Conservation (phyloP, 1,284 basidiomycete species). For the Malassezia globosa region DNA sequence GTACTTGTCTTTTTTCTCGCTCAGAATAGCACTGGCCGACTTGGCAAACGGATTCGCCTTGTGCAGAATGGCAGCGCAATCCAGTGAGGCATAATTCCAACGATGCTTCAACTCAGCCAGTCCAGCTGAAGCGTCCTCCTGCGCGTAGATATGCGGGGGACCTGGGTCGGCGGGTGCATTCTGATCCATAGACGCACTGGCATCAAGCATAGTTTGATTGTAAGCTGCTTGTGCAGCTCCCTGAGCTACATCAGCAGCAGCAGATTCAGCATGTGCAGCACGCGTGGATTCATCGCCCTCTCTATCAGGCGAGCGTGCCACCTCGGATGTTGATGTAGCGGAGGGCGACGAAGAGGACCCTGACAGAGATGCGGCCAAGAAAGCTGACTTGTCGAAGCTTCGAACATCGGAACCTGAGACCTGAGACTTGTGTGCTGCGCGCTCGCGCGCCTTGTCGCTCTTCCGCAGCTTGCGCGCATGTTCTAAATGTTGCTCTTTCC, state of each 20-base stretch:
- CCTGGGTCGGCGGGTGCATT: not conserved
- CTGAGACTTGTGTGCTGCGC: not conserved
- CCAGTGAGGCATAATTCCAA: conserved; percentile 85
- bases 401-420: not conserved
- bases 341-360: not conserved
- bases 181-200: no score
- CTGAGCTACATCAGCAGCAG: not conserved
- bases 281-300: not conserved
- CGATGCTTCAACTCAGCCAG: conserved; percentile 37
- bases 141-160: conserved; percentile 10
- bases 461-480: conserved; percentile 7
- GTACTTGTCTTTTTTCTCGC: conserved; percentile 82
- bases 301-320: no score
- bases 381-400: not conserved
- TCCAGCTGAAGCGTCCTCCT: conserved; percentile 22
- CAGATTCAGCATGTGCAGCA: not conserved
- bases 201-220: not conserved
- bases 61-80: conserved; percentile 87
- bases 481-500: conserved; percentile 16
- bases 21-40: conserved; percentile 70
- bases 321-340: not conserved
- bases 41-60: conserved; percentile 69
- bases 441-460: conserved; percentile 6
- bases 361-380: not conserved
- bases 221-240: no score